Base-by-base conservation (phyloP, 352 stramenopile genomes). In the Pythium rhizo-oryzae region DNA sequence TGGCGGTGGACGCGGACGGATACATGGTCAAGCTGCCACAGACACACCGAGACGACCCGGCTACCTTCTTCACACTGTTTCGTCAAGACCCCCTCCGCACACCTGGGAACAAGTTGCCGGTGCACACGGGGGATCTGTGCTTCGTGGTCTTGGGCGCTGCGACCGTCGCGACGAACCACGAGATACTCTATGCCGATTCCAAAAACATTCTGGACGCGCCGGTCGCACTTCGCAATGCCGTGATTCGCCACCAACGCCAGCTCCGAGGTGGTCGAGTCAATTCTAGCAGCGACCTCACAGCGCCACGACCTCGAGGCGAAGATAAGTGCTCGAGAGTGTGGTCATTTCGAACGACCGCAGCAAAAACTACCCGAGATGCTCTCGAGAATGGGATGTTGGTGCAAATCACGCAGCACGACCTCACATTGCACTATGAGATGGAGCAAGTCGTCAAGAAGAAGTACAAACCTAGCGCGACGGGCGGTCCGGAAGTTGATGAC, bases 11-110 rank as follows among this genome's bases (percentile, higher is more conserved):
- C 25, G 58, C 50, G 2, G 69, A 80, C 35, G 77, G 79, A 2
- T 70, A 53, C 1, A 9, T 85, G 24, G 65, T 70, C 21, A 87
- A 87, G 63, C 64, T 72, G 8, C 51, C 72, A 1, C 15, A 55
- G 2, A 43, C 64, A 9, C 59, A 69, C 49, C 55, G 19, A 8
- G 58, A 70, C 15, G 77, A 87, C 39, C 67, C 75, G 3, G 65
- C 73, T 0, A 82, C 79, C 15, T 23, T 76, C n/a, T 37, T 87
- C 19, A 82, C 69, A 8, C 55, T 85, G 21, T 85, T 87, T 24
- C 66, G 70, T 18, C 71, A 67, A 13, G 66, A 82, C 43, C 68
- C 77, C 5, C 53, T 78, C 0, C 33, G 35, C 0, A 64, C 46
- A 15, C 35, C 65, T 5, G 58, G 55, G 7, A 71, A 59, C 28